Base-by-base conservation (phyloP, 495 filamentous ascomycete genomes). In the Staphylotrichum longicolle region DNA sequence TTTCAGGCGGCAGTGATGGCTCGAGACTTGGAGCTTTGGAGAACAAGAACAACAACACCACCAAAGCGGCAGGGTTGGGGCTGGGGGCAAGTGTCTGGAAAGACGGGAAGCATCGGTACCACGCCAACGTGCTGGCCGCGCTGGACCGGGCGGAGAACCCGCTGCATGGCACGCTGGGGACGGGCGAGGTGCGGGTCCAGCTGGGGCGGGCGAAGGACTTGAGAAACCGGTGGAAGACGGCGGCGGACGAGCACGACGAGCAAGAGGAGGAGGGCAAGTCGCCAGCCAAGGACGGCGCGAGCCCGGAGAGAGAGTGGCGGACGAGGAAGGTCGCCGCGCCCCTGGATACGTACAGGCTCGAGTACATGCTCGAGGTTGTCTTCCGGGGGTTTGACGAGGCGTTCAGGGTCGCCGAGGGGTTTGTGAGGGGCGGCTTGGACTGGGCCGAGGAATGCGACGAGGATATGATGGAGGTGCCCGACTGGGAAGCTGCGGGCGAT, bases 181-280 rank as follows among this genome's bases (percentile, higher is more conserved):
- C 39, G 0, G 77, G 79, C 0, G 73, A 77, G 9, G 79, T 83
- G 2, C 70, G 74, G 12, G 63, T 63, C 10, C 78, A 84, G 57
- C 69, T 89, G n/a, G 71, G 71, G 15, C 67, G 77, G 44, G 86
- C 86, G 2, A 89, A 89, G 66, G 85, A 88, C 50, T 74, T 87
- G 30, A 74, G 86, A 5, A 89, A 89, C 63, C 76, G 82, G 4
- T 89, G 86, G 86, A 89, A 89, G 72, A 80, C 82, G 32, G 84
- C 82, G 0, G 81, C 78, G 48, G 78, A 83, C 27, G 72, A 72
- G 42, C 30, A 60, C 5, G 68, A 69, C 10, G 15, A 57, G 3
- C 0, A 14, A 3, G n/a, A 30, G 9, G 27, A 20, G 15, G 15
- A 49, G 15, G 15, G 40, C 9, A 10, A 62, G 51, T 27, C 20